These are phyloP conservation scores for Sonneratia caseolaris DNA, from an alignment of 345 rosid species.

Conservation along the genomic window DNA sequence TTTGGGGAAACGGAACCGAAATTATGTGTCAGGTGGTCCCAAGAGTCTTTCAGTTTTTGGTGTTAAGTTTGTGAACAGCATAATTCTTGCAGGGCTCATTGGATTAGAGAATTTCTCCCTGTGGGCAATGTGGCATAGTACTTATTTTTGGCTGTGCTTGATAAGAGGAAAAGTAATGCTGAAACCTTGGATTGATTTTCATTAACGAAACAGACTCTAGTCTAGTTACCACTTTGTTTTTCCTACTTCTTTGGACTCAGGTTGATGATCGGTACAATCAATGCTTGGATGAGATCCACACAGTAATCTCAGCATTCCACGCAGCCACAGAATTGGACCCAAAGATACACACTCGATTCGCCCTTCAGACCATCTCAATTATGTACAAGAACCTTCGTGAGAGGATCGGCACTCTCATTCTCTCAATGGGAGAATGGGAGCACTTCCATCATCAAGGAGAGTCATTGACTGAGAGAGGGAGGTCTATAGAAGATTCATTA, in stretches of 20 bases:
- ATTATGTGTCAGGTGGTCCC: too few species aligned
- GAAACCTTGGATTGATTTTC: background rate
- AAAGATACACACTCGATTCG: conserved; percentile 62
- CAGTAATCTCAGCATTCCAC: conserved; percentile 87
- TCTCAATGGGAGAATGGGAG: conserved; percentile 42
- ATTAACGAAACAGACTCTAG: background rate
- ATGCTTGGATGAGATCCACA: conserved; percentile 85
- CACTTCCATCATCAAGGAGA: conserved; percentile 14
- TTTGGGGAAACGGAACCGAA: too few species aligned
- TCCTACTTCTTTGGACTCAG: conserved; percentile 21
- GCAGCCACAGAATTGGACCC: conserved; percentile 91
- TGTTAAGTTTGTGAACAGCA: too few species aligned
- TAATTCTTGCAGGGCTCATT: too few species aligned
- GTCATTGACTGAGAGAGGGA: conserved; percentile 20
- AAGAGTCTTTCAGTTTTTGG: too few species aligned
- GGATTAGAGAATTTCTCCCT: too few species aligned
- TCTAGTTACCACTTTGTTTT: background rate
- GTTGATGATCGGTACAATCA: conserved; percentile 80
- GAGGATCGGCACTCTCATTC: conserved; percentile 78
- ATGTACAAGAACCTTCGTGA: conserved; percentile 5
- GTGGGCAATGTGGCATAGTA: too few species aligned
- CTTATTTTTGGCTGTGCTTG: too few species aligned
- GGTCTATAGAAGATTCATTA: conserved; percentile 34
- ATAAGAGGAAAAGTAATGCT: too few species aligned
- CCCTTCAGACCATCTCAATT: conserved; percentile 45